Conservation (phyloP, 2,329 filamentous ascomycete species). For the Aspergillus pseudoviridinutans region DNA sequence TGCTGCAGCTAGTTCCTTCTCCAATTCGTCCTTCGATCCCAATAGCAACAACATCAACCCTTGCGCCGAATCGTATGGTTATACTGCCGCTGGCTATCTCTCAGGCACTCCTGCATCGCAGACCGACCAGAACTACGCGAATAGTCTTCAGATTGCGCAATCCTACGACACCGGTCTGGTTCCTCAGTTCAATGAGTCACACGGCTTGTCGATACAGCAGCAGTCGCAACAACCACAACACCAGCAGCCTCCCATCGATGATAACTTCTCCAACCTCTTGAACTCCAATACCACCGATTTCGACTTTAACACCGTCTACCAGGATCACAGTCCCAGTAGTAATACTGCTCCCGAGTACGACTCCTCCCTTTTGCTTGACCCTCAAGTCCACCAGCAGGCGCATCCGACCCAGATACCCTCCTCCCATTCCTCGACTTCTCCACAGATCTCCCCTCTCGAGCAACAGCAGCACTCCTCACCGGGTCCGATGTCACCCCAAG, state of each 20-base stretch:
- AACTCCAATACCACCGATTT: constrained; percentile 36
- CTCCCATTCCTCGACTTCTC: constrained; percentile 51
- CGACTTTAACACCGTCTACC: constrained; percentile 37
- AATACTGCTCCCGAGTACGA: constrained; percentile 32
- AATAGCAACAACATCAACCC: constrained; percentile 22
- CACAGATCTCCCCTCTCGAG: constrained; percentile 54
- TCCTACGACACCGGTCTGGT: constrained; percentile 37
- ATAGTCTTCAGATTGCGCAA: constrained; percentile 31
- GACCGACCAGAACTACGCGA: constrained; percentile 32
- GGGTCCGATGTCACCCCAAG: constrained; percentile 53
- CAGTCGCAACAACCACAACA: constrained; percentile 6
- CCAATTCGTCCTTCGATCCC: constrained; percentile 30
- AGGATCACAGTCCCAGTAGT: constrained; percentile 29
- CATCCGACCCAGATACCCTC: constrained; percentile 42
- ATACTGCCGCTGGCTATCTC: constrained; percentile 33
- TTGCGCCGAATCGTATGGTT: constrained; percentile 33
- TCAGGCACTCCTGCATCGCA: constrained; percentile 27
- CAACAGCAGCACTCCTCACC: constrained; percentile 50
- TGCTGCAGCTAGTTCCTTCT: constrained; percentile 27
- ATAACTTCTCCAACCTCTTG: constrained; percentile 38
- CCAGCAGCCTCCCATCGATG: constrained; percentile 17
- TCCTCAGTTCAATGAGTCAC: constrained; percentile 33
- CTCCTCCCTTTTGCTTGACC: constrained; percentile 38
- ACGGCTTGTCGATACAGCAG: constrained; percentile 22
- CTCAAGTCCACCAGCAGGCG: constrained; percentile 34